phyloP scores from a whole-genome alignment of 2,329 filamentous ascomycete species.

The Neofusicoccum ribis region DNA sequence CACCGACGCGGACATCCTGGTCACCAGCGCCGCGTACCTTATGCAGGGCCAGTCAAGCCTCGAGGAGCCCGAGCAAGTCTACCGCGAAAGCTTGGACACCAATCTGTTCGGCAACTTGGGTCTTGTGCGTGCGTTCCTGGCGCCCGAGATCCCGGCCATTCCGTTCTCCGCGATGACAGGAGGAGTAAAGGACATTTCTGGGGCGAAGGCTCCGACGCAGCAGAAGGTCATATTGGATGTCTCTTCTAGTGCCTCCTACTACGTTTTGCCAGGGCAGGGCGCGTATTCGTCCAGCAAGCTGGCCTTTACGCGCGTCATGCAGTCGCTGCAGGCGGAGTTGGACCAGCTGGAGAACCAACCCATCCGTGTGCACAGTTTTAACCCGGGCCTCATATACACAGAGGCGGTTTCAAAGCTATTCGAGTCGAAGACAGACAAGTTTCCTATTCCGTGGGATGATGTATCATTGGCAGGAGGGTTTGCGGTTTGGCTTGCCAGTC shows the following conservation, averaged over 20 bases:
- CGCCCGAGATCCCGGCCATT: constrained; percentile 9
- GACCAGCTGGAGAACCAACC: neutral
- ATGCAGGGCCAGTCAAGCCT: neutral
- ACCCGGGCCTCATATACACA: neutral
- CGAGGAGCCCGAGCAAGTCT: neutral
- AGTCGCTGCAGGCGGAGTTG: constrained; percentile 13
- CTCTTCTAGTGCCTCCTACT: neutral
- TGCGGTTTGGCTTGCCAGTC: neutral
- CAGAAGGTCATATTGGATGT: constrained; percentile 11
- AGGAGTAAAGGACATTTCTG: neutral
- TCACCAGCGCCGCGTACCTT: constrained; percentile 20
- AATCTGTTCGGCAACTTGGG: constrained; percentile 22
- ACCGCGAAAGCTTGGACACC: constrained; percentile 15
- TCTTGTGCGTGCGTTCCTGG: constrained; percentile 22
- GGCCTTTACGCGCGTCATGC: constrained; percentile 1
- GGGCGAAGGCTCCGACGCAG: neutral
- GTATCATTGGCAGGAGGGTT: neutral
- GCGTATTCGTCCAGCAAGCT: constrained; percentile 20
- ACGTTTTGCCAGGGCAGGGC: neutral
- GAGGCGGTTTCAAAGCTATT: neutral
- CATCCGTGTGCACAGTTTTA: neutral
- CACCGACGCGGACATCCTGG: constrained; percentile 16
- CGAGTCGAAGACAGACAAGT: neutral
- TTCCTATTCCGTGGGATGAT: neutral
- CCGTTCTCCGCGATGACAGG: neutral